Percentiles rank a stretch among this genome's conserved stretches.
phyloP scores from a whole-genome alignment of 768 basidiomycete genomes.

The Dioszegia crocea region DNA sequence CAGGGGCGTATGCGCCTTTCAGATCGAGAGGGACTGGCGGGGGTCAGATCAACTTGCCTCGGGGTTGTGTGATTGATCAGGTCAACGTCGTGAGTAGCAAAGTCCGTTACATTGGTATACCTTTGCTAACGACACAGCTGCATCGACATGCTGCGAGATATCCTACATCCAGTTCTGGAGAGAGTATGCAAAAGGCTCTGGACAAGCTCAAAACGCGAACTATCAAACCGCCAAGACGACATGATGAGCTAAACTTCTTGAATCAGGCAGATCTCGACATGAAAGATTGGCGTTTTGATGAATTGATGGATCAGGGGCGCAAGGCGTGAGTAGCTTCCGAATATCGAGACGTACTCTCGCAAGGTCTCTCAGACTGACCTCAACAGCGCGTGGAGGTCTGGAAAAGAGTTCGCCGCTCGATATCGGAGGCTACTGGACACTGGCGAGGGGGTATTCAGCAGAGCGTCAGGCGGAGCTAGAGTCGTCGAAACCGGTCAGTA shows the following conservation, averaged over 20 bases:
- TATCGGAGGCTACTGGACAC: conserved; percentile 18
- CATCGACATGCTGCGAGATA: conserved; percentile 42
- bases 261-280: conserved; percentile 27
- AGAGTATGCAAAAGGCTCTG: conserved; percentile 21
- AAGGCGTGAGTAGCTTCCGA: conserved; percentile 29
- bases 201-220: conserved; percentile 27
- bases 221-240: conserved; percentile 18
- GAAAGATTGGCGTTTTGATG: conserved; percentile 34
- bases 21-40: conserved; percentile 29
- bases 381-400: conserved; percentile 35
- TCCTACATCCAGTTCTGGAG: conserved; percentile 24
- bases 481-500: conserved; percentile 32
- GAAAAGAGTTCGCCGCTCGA: conserved; percentile 15
- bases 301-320: conserved; percentile 37
- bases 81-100: conserved; percentile 33
- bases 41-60: conserved; percentile 29
- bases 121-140: conserved; percentile 22
- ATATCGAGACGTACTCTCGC: not conserved
- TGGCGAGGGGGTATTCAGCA: conserved; percentile 23
- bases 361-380: not conserved
- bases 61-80: conserved; percentile 41
- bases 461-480: conserved; percentile 31
- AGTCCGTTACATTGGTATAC: not conserved
- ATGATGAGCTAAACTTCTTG: conserved; percentile 40
- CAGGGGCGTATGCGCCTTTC: conserved; percentile 40